A percentile compares a stretch with the other conserved stretches of the same genome.
Conservation (phyloP, 345 rosid genomes). For the Citrus inodora region DNA sequence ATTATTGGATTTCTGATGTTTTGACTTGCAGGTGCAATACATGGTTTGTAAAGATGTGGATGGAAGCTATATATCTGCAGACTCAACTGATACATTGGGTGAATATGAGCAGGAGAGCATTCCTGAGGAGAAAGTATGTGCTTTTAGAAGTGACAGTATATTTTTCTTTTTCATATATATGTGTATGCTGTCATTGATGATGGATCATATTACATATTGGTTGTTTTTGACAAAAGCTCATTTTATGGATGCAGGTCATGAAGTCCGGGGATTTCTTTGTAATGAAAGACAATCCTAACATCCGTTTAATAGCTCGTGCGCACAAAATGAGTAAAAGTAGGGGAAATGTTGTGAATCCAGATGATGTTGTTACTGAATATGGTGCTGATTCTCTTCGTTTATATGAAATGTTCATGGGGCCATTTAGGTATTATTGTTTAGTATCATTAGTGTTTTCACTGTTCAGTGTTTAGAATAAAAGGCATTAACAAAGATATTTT, state of each 20-base stretch:
- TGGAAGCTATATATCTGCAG: conserved; percentile 74
- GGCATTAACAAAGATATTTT: background rate
- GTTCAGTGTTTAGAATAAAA: conserved; percentile 1
- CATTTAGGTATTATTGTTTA: conserved; percentile 59
- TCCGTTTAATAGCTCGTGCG: conserved; percentile 67
- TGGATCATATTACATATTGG: background rate
- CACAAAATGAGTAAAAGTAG: conserved; percentile 98
- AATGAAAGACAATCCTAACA: conserved; percentile 56
- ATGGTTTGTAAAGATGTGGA: conserved; percentile 62
- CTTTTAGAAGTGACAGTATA: conserved; percentile 18
- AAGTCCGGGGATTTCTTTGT: conserved; percentile 78
- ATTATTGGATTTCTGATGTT: conserved; percentile 23
- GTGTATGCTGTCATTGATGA: background rate
- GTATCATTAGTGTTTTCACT: background rate
- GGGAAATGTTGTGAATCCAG: conserved; percentile 96
- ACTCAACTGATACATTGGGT: conserved; percentile 32
- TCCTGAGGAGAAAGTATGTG: conserved; percentile 63
- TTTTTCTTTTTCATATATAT: background rate
- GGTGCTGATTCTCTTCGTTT: conserved; percentile 97
- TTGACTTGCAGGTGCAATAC: conserved; percentile 71
- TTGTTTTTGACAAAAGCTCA: background rate
- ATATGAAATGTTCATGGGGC: conserved; percentile 99
- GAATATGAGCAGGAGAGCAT: conserved; percentile 60
- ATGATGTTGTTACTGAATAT: conserved; percentile 74
- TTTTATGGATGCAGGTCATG: conserved; percentile 41